Evolutionary conservation across 2,329 filamentous ascomycete species (phyloP), one percentile per base, ranked within the genome.

Genomic region (Sporothrix euskadiensis): DNA sequence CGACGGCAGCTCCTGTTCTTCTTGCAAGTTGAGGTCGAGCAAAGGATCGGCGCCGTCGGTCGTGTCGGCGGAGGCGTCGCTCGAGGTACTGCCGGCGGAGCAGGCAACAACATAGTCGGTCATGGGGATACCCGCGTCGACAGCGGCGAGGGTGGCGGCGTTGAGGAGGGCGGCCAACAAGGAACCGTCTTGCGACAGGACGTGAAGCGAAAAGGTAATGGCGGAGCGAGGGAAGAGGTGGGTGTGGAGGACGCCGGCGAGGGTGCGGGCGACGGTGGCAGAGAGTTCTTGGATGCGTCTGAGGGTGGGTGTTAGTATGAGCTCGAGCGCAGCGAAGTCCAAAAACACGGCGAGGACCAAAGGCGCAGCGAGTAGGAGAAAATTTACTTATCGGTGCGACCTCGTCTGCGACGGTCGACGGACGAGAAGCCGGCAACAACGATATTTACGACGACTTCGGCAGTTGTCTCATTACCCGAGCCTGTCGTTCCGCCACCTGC

Each of bases 71-170:
- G 86, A 85, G 0, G 88, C 85, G 77, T 91, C 88, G 0, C 89
- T 88, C 0, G 90, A 90, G 0, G 92, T 93, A 16, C 91, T 92
- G 4, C 94, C 96, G 0, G 94, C 92, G 0, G 94, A 97, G 82
- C 93, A 97, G 6, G 94, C 94, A 30, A 91, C 90, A 2, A 98
- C 88, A 80, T 98, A 97, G 80, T 97, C 94, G 2, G 90, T 90
- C 94, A 98, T 98, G 32, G 96, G 96, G 26, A 99, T 91, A 71
- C 96, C 96, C 0, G 96, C 96, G 80, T 99, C 96, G 75, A 98
- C 91, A 30, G 98, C 89, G 0, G 96, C 96, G 14, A 99, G 88
- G 0, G 95, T 97, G 0, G 92, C 89, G 4, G 96, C 96, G 79
- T 99, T 99, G 77, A 98, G 86, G 63, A 95, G 93, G 0, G 94